phyloP scores from a whole-genome alignment of 2,329 filamentous ascomycete genomes.

The Simplicillium sp. region DNA sequence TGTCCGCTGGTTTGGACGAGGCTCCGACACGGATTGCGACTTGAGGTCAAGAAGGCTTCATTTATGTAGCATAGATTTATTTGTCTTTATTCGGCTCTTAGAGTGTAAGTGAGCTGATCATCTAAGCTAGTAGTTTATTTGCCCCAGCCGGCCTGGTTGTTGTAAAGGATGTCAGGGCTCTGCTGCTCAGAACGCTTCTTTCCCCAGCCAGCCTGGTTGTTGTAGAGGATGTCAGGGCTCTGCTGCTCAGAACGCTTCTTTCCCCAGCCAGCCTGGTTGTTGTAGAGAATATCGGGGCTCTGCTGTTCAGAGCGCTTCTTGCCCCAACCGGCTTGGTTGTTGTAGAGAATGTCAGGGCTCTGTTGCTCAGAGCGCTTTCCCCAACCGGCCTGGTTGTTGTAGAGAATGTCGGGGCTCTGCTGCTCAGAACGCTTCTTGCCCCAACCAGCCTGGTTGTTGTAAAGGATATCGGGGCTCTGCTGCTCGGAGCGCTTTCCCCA shows the following conservation, averaged over 20 bases:
- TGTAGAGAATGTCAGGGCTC: slow-evolving; percentile 1
- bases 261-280: slow-evolving; percentile 4
- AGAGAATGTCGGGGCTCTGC: slow-evolving; percentile 5
- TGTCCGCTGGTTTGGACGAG: no score
- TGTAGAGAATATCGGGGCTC: slow-evolving; percentile 1
- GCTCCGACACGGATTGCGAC: no score
- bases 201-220: slow-evolving; percentile 7
- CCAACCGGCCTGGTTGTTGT: slow-evolving; percentile 9
- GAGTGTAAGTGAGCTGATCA: background rate
- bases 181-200: slow-evolving; percentile 2
- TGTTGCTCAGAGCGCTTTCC: background rate
- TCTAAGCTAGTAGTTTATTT: background rate
- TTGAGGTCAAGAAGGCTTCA: no score
- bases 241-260: slow-evolving; percentile 5
- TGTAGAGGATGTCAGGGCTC: slow-evolving; percentile 5
- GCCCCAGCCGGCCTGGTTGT: background rate
- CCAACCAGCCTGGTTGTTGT: background rate
- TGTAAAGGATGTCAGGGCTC: background rate
- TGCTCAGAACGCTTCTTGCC: slow-evolving; percentile 3
- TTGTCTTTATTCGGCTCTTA: no score
- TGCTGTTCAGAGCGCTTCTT: slow-evolving; percentile 3
- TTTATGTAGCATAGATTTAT: no score
- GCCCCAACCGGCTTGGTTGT: slow-evolving; percentile 3
- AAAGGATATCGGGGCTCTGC: background rate
- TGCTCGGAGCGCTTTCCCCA: slow-evolving; percentile 7